Evolutionary conservation across 257 asterid species (phyloP), one percentile per base, ranked within the genome.

Genomic region (Plantago elongata): DNA sequence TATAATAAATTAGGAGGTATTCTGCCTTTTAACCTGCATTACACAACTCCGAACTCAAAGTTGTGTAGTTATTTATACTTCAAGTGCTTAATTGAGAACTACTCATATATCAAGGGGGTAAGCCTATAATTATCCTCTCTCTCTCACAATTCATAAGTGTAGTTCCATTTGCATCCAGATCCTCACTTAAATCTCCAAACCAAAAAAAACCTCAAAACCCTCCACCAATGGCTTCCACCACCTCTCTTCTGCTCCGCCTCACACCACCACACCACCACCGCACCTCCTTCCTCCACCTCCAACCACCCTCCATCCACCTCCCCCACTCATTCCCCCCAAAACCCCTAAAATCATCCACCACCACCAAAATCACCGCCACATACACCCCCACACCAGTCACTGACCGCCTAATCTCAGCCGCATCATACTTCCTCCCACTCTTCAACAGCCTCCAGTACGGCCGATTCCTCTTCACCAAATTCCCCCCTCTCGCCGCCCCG

Each of bases 401-500:
- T 5, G 99, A 92, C 88, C 96, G 99, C 72, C 74, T 89, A 8
- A 84, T 92, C 52, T 89, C 99, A 57, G 88, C 95, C 57, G 88
- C 78, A 0, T 73, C 99, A n/a, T 92, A 89, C 79, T 89, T 89
- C 65, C 88, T 92, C 69, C 97, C 99, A 1, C 74, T 92, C 70
- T 78, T 89, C 88, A 89, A 92, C 75, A 89, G 95, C 71, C 77
- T 92, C 67, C 94, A 89, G 46, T 92, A 92, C 79, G 94, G 96
- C 5, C 89, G 96, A 2, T 92, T 81, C 85, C 85, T 92, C 16
- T 81, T 92, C 82, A 38, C 87, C 5, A 85, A 77, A 57, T 92
- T 69, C 82, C 99, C 99, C 0, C 2, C 69, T 45, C 67, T 89
- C 13, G 88, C 95, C 27, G 46, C 70, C 14, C 97, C 99, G 0